These are phyloP conservation scores for Balakata baccata DNA, from an alignment of 345 rosid species.

Conservation along the genomic window DNA sequence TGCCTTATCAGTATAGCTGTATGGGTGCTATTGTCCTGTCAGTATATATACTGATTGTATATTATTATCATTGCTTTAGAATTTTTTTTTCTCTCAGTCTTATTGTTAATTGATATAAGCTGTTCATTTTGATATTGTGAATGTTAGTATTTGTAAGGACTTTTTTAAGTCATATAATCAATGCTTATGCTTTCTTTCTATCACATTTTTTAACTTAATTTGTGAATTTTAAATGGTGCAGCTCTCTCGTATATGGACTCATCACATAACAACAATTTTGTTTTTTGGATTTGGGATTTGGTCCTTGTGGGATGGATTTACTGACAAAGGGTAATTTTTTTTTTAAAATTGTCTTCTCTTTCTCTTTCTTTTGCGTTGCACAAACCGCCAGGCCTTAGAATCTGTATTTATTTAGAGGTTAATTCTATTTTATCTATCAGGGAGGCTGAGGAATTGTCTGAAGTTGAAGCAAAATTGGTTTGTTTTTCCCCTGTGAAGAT, in stretches of 20 bases:
- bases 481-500: slow-evolving; percentile 19
- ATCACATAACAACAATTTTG: slow-evolving; percentile 73
- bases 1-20: neutral
- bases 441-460: slow-evolving; percentile 74
- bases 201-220: neutral
- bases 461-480: slow-evolving; percentile 88
- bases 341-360: neutral
- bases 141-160: neutral
- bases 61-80: neutral
- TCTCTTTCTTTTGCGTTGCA: slow-evolving; percentile 1
- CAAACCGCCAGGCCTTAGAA: neutral
- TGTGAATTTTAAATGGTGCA: slow-evolving; percentile 31
- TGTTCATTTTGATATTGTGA: neutral
- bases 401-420: slow-evolving; percentile 6
- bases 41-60: neutral
- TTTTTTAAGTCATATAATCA: neutral
- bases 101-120: neutral
- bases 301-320: slow-evolving; percentile 90
- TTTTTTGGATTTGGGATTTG: slow-evolving; percentile 80
- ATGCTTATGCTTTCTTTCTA: neutral
- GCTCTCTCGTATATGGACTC: slow-evolving; percentile 91
- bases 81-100: neutral
- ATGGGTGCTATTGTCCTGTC: neutral
- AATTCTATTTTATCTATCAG: slow-evolving; percentile 35
- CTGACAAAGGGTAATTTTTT: slow-evolving; percentile 52